phyloP scores from a whole-genome alignment of 2,329 filamentous ascomycete species.

The Clathrospora elynae region DNA sequence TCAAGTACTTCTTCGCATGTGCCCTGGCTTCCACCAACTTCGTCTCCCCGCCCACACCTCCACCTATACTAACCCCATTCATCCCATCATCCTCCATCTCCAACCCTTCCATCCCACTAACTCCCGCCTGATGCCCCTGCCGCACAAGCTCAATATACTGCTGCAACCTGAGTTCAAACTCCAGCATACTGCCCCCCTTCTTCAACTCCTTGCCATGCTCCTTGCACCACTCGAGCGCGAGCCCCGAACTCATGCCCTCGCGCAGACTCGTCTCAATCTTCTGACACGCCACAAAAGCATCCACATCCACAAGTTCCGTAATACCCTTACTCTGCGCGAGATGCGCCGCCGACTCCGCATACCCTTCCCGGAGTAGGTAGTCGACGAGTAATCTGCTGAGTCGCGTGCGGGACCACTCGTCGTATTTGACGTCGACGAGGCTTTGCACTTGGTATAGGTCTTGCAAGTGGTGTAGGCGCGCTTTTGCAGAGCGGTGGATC shows the following conservation, averaged over 20 bases:
- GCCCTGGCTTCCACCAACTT: conserved; percentile 77
- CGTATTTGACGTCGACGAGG: conserved; percentile 90
- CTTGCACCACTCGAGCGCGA: conserved; percentile 86
- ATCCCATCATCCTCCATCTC: conserved; percentile 29
- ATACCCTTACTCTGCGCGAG: conserved; percentile 78
- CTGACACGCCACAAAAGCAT: conserved; percentile 83
- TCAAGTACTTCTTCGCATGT: conserved; percentile 82
- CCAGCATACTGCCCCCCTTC: conserved; percentile 85
- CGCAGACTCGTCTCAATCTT: conserved; percentile 75
- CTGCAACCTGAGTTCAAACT: conserved; percentile 91
- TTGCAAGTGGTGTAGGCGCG: conserved; percentile 79
- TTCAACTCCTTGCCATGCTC: conserved; percentile 93
- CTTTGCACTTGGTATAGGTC: conserved; percentile 79
- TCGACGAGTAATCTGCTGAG: conserved; percentile 89
- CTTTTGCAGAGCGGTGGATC: conserved; percentile 75
- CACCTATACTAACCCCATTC: conserved; percentile 70
- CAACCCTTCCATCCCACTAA: conserved; percentile 30
- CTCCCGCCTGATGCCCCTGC: conserved; percentile 51
- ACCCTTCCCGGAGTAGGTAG: conserved; percentile 84
- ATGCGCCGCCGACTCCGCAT: conserved; percentile 74
- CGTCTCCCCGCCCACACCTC: conserved; percentile 42
- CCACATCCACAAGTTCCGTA: conserved; percentile 81
- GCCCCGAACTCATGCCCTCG: conserved; percentile 68
- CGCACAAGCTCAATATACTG: conserved; percentile 93
- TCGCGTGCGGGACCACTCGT: conserved; percentile 81